Conservation (phyloP, 176 grass and related monocot genomes). For the Cocos nucifera region DNA sequence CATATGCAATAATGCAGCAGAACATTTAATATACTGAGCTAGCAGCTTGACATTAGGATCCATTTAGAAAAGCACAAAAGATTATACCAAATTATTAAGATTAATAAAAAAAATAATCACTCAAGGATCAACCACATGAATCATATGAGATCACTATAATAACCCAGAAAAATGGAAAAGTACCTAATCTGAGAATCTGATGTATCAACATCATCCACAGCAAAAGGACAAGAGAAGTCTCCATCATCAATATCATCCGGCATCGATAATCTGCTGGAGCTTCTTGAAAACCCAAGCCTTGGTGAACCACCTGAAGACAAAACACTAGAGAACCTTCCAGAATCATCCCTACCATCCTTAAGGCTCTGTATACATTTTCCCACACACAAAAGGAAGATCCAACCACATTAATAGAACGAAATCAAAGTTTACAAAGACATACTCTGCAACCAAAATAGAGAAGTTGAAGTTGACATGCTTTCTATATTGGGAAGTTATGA, state of each 20-base stretch:
- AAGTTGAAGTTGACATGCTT: no score
- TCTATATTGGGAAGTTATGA: no score
- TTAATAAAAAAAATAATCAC: no score
- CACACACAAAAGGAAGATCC: no score
- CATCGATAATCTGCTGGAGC: slow-evolving; percentile 74
- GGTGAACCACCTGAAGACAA: slow-evolving; percentile 71
- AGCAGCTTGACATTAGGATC: no score
- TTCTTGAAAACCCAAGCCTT: slow-evolving; percentile 60
- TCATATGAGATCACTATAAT: neutral
- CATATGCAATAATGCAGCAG: no score
- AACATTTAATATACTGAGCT: no score
- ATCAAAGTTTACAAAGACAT: neutral
- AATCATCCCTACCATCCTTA: slow-evolving; percentile 81
- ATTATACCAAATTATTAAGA: no score
- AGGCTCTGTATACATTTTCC: slow-evolving; percentile 10
- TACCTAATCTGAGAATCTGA: slow-evolving; percentile 69
- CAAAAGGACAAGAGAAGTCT: slow-evolving; percentile 74
- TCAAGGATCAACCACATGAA: no score
- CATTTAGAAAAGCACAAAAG: no score
- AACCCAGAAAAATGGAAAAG: slow-evolving; percentile 13
- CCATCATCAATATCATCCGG: slow-evolving; percentile 70
- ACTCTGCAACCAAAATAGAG: neutral
- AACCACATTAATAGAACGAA: neutral
- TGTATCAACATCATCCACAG: slow-evolving; percentile 79
- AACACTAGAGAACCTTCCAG: slow-evolving; percentile 72